Percentiles rank a stretch among this genome's conserved stretches.
Evolutionary conservation across 1,284 basidiomycete genomes (phyloP).

Genomic region (Flammula alnicola): DNA sequence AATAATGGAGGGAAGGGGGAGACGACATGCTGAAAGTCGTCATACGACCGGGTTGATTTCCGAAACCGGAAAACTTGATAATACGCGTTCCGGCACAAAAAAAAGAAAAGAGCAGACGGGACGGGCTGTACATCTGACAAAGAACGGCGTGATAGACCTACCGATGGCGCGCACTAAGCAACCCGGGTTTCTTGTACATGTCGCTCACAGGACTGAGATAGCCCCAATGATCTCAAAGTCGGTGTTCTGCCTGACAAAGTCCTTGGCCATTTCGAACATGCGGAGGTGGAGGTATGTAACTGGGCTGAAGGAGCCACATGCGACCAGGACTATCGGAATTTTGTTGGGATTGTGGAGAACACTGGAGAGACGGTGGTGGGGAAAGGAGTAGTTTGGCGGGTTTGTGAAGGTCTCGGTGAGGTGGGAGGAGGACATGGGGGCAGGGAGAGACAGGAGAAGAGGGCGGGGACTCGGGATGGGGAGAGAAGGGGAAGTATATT

Average conservation of each 20-base stretch:
- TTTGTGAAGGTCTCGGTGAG: conserved; percentile 50
- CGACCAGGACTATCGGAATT: conserved; percentile 77
- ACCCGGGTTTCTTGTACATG: conserved; percentile 90
- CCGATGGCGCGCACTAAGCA: conserved; percentile 83
- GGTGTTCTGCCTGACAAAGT: conserved; percentile 91
- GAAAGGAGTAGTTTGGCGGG: conserved; percentile 69
- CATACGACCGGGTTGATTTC: too few species aligned
- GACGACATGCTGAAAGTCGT: too few species aligned
- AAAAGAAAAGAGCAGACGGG: conserved; percentile 2
- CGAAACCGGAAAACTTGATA: too few species aligned
- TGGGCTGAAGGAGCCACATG: conserved; percentile 83
- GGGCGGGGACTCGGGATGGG: conserved; percentile 3
- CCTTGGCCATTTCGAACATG: conserved; percentile 99
- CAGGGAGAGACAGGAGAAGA: conserved; percentile 8
- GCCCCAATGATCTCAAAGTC: conserved; percentile 94
- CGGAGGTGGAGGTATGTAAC: conserved; percentile 86
- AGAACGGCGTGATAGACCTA: conserved; percentile 34
- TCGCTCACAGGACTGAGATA: conserved; percentile 96
- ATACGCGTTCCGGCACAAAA: too few species aligned
- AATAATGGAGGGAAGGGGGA: too few species aligned
- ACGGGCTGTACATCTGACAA: conserved; percentile 16
- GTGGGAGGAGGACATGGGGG: conserved; percentile 17
- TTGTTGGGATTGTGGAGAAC: conserved; percentile 66
- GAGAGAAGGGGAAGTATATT: conserved; percentile 13
- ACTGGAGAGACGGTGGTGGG: conserved; percentile 62